Base-by-base conservation (phyloP, 2,329 filamentous ascomycete species). In the Fusarium dimerum region DNA sequence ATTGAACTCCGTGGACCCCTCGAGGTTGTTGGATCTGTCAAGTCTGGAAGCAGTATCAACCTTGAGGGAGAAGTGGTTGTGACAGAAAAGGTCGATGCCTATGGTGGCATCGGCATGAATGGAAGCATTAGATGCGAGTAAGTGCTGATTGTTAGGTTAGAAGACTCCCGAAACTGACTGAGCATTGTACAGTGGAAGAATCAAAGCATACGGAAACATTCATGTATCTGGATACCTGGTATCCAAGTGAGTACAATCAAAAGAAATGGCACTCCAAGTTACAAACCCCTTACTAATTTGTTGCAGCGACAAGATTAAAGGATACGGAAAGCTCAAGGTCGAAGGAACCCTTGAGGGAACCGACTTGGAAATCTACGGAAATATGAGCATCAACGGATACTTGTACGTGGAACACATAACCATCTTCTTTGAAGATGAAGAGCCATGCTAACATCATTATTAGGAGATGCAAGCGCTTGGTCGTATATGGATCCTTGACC, bases 141-240 rank as follows among this genome's bases (percentile, higher is more conserved):
- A 49, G 74, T 68, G 43, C 2, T 15, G 9, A 40, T 7, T 3
- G 3, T 17, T 3, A 26, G 20, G 8, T 17, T 4, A 5, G 10
- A 2, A 2, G 2, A 12, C 2, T n/a, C 3, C 4, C 3, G 15
- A 13, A 38, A 4, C 51, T 63, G 3, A 57, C n/a, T 16, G 10
- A 16, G 3, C 20, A 15, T 16, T 7, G 5, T 17, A 50, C 46
- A 78, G 76, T 43, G 74, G 74, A 44, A 70, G 68, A 44, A 68
- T 79, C 53, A 78, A 78, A 55, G 74, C 75, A 2, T 76, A 76
- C 45, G 77, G 76, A 7, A 78, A 78, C 56, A 74, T 79, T 17
- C 61, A 69, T 41, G 65, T 78, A 40, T 67, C 62, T 15, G 77
- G 77, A 40, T 71, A 66, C 47, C 66, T 74, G 29, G 60, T 67